Evolutionary conservation across 2,329 filamentous ascomycete species (phyloP), one percentile per base, ranked within the genome.

Genomic region (Tolypocladium tundrense): DNA sequence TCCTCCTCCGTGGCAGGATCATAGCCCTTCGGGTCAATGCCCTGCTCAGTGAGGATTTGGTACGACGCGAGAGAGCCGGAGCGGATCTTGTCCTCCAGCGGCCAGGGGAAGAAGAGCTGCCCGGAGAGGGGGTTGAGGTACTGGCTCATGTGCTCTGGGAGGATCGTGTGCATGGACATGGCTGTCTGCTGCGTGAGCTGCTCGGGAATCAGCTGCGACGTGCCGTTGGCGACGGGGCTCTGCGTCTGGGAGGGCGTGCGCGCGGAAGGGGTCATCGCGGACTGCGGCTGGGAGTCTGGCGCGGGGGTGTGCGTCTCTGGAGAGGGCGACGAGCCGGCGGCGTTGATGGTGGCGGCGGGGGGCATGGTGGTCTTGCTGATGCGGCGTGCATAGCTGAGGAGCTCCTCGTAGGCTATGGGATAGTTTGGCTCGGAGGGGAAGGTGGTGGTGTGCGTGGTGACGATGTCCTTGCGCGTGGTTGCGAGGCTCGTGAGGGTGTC

Each of bases 291-390:
- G 1, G 68, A 66, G 6, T 73, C 71, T 2, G 66, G 64, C 9
- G 61, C 59, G 4, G 72, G 70, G 0, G 70, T 72, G 53, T 71
- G 70, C 6, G 54, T 60, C 16, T 66, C 69, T 1, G 69, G 67
- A 4, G 66, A 61, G 1, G 69, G 35, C 11, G 45, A 16, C 11
- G 45, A 19, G 16, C 14, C 55, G 19, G 39, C 65, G 27, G 72
- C 69, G 61, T 79, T 77, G 14, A 76, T 70, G 54, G 77, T 75
- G 53, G 75, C 75, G 0, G 83, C 83, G 0, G 86, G 86, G 0
- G 90, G 89, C 14, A 91, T 79, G 0, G 90, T 93, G 62, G 87
- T 91, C 69, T 86, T 88, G 70, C 86, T 88, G 67, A 95, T 94
- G 62, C 87, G 85, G 50, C 87, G 87, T 27, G 90, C 90, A 69